Base-by-base conservation (phyloP, 2,329 filamentous ascomycete species). In the Atkinsonella texensis region DNA sequence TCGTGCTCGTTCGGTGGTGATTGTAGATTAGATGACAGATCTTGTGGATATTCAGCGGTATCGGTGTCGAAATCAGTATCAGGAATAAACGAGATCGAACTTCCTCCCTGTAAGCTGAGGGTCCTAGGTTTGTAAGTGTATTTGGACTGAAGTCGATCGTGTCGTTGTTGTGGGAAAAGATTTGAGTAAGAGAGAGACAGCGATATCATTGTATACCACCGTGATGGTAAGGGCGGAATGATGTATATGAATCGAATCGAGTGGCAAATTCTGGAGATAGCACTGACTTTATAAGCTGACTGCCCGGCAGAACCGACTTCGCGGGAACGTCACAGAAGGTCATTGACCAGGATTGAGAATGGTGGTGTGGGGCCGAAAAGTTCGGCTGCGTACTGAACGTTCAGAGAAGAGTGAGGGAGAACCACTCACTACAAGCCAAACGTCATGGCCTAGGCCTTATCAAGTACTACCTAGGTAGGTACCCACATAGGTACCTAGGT, bases 311-410 rank as follows among this genome's bases (percentile, higher is more conserved):
- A 48, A 46, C 47, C 50, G 50, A 54, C 38, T 52, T 40, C 44
- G 47, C 50, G 47, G 52, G 45, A 54, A 54, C 50, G 53, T 54
- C 53, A 52, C 50, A 43, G 48, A 43, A 39, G 35, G 44, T 52
- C 49, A 52, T 52, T 38, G 48, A 50, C 50, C 42, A 50, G 53
- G 53, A 39, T 54, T 23, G 43, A n/a, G 23, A 38, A 42, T 31
- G 44, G 46, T 49, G 44, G 33, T 39, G 51, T 46, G 48, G 43
- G 43, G 33, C 48, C 46, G 35, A 38, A 38, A 38, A 38, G 11
- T 12, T 38, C 17, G n/a, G 15, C 12, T 49, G 33, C 35, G 46
- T 40, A 39, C 50, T 41, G 35, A 38, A 38, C 41, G 18, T 20
- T 18, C 40, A 17, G 38, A 40, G 17, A 40, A 17, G 38, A 17